Evolutionary conservation across 2,329 filamentous ascomycete species (phyloP).

Genomic region (Fusarium illudens): DNA sequence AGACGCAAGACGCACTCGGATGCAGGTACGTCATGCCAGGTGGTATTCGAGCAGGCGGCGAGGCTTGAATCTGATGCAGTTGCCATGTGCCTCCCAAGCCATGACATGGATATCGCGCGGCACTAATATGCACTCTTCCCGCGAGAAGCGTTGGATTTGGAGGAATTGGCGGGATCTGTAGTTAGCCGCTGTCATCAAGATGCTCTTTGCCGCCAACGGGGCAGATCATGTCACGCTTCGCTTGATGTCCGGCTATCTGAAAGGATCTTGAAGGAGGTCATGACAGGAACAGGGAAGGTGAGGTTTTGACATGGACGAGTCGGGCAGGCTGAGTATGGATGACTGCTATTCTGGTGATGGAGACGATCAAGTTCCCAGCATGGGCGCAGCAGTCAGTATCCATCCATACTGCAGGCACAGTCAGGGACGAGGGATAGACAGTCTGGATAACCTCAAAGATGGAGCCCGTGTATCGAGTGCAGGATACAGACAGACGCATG

Average conservation of each 20-base stretch:
- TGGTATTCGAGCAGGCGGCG: neutral
- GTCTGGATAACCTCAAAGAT: constrained; percentile 11
- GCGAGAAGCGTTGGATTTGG: neutral
- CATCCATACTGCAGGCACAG: constrained; percentile 16
- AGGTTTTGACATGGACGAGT: neutral
- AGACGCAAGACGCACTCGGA: neutral
- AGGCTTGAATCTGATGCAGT: constrained; percentile 2
- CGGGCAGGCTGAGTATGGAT: neutral
- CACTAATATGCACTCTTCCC: constrained; percentile 5
- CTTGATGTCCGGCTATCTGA: constrained; percentile 9
- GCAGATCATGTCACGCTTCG: neutral
- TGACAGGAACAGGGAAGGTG: neutral
- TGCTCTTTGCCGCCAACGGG: neutral
- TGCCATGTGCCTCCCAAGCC: constrained; percentile 2
- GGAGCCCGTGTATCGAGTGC: constrained; percentile 1
- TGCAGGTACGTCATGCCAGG: constrained; percentile 4
- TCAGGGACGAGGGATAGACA: too few relatives aligned
- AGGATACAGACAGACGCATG: constrained; percentile 11
- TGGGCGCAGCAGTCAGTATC: neutral
- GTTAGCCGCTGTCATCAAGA: neutral
- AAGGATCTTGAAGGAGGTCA: constrained; percentile 1
- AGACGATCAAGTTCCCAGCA: constrained; percentile 3
- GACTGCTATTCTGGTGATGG: neutral
- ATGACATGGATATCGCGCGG: neutral
- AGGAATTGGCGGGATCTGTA: neutral